Conservation (phyloP, 1,284 basidiomycete genomes). For the Volvariella surrecta region DNA sequence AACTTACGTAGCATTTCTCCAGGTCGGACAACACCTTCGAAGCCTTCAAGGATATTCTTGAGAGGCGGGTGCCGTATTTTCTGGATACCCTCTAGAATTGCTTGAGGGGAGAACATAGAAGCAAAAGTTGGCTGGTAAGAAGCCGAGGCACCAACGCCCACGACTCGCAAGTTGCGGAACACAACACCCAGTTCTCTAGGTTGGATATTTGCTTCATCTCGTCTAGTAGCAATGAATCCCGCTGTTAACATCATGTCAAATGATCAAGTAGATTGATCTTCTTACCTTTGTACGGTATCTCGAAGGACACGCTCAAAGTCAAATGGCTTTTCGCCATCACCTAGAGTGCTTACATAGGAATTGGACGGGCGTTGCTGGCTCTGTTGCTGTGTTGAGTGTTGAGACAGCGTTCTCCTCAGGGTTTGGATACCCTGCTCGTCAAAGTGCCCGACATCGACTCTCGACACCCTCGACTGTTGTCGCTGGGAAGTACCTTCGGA, state of each 20-base stretch:
- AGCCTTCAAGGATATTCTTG: conserved; percentile 34
- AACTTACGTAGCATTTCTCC: conserved; percentile 51
- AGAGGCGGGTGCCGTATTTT: conserved; percentile 30
- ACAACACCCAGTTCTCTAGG: conserved; percentile 42
- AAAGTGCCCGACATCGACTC: conserved; percentile 22
- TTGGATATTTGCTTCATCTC: conserved; percentile 36
- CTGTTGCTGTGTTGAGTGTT: conserved; percentile 1
- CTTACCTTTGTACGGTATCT: conserved; percentile 24
- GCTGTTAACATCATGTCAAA: background rate
- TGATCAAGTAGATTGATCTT: background rate
- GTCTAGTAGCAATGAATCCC: conserved; percentile 21
- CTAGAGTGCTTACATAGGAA: conserved; percentile 3
- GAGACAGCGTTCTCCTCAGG: conserved; percentile 20
- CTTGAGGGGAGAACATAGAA: conserved; percentile 31
- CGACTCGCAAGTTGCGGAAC: conserved; percentile 42
- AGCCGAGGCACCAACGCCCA: conserved; percentile 36
- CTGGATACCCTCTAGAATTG: conserved; percentile 22
- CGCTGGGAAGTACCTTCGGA: no score
- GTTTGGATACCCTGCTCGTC: conserved; percentile 27
- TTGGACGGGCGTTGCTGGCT: background rate
- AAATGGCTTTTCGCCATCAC: conserved; percentile 15
- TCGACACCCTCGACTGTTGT: background rate
- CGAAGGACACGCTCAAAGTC: conserved; percentile 31
- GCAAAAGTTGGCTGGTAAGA: conserved; percentile 33
- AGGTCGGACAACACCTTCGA: conserved; percentile 43